Evolutionary conservation across 345 rosid genomes (phyloP), one percentile per base, ranked within the genome.

Genomic region (Citrus hindsii): DNA sequence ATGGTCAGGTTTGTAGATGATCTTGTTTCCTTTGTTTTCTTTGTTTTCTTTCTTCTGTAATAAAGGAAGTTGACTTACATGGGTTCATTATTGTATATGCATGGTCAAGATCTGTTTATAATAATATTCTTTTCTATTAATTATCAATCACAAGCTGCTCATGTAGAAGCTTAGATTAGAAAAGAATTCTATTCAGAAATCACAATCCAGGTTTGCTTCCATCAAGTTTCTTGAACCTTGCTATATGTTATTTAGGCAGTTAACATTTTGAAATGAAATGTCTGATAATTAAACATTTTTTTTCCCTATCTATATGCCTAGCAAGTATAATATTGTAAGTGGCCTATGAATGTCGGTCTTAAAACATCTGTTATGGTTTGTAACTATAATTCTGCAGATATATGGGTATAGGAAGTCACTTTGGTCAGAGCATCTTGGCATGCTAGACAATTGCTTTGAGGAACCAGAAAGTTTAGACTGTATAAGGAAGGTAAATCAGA

Each of bases 391-490:
- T 61, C 37, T 40, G 55, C 90, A 96, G 99, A 82, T 96, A 12
- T 90, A 90, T 64, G 98, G 99, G 58, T 94, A 90, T 86, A 90
- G 98, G 86, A 91, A 86, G 97, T 91, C 99, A 4, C 84, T 96
- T 63, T 96, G 99, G 98, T 89, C 87, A 16, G 99, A 96, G 89
- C 99, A 96, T 84, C 89, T 96, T 51, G 97, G 93, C 65, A 48
- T 22, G 76, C 56, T 82, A 14, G 84, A 84, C n/a, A 79, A 63
- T 22, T 64, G 77, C 46, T 91, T 87, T 60, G 2, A 56, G 80
- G 88, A 90, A 71, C 89, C 99, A 6, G 85, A 83, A 75, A 87
- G 82, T 82, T 77, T 87, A 76, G 88, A 76, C 28, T 96, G 99
- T 24, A 89, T 96, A 66, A 85, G 67, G 82, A 77, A 51, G 40